phyloP scores from a whole-genome alignment of 192 early-diverging fungal species.

The Phlyctochytrium arcticum region DNA sequence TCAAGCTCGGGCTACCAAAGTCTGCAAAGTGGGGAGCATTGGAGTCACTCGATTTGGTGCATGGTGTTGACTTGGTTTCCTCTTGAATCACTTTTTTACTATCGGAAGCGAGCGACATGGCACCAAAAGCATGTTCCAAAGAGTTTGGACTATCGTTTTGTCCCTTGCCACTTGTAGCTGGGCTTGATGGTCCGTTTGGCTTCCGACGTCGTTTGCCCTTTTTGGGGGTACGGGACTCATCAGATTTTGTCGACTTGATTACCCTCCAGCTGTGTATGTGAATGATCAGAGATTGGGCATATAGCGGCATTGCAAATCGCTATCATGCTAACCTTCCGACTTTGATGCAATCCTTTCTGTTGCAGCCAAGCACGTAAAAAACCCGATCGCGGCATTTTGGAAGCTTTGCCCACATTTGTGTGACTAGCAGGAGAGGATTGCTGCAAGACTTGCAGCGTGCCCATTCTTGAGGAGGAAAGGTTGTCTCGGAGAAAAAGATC shows the following conservation, averaged over 20 bases:
- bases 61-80: too few relatives aligned
- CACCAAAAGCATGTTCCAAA: too few relatives aligned
- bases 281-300: too few relatives aligned
- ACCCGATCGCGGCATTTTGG: constrained; percentile 63
- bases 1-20: too few relatives aligned
- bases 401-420: constrained; percentile 73
- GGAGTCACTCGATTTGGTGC: too few relatives aligned
- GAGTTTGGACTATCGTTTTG: too few relatives aligned
- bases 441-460: constrained; percentile 54
- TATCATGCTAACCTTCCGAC: constrained; percentile 50
- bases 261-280: constrained; percentile 27
- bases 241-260: constrained; percentile 4
- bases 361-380: constrained; percentile 80
- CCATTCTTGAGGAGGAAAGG: constrained; percentile 13
- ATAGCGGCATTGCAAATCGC: too few relatives aligned
- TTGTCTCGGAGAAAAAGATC: constrained; percentile 14
- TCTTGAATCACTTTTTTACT: too few relatives aligned
- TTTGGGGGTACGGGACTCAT: neutral
- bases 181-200: neutral
- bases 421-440: constrained; percentile 58
- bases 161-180: too few relatives aligned
- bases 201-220: constrained; percentile 5
- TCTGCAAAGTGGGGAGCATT: too few relatives aligned
- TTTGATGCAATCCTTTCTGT: constrained; percentile 67
- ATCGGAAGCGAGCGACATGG: too few relatives aligned